phyloP scores from a whole-genome alignment of 2,329 filamentous ascomycete species.

The Fusarium albosuccineum region DNA sequence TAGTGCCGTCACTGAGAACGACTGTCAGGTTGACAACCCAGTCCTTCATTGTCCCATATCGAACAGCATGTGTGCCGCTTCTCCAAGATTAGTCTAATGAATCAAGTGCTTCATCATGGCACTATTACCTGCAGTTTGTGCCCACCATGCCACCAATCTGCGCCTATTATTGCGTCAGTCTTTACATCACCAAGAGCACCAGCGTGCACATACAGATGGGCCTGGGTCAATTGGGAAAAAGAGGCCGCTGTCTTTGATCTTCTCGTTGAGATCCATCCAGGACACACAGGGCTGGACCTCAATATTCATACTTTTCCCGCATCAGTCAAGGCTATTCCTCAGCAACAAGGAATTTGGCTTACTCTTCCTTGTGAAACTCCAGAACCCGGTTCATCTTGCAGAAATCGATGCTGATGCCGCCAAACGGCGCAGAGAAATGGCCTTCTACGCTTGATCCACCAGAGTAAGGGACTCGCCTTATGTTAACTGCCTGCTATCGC shows the following conservation, averaged over 20 bases:
- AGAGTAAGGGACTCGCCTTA: slow-evolving; percentile 64
- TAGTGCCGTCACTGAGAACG: neutral
- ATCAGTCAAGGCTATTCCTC: too few relatives aligned
- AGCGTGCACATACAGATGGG: neutral
- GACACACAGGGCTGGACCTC: neutral
- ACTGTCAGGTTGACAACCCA: neutral
- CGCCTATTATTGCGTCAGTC: neutral
- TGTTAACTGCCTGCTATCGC: too few relatives aligned
- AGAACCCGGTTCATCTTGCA: neutral
- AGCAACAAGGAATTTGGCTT: too few relatives aligned
- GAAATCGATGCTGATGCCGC: neutral
- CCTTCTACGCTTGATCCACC: neutral
- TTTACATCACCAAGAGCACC: too few relatives aligned
- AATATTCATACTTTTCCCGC: too few relatives aligned
- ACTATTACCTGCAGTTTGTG: neutral
- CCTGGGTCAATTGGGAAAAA: neutral
- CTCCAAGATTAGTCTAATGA: too few relatives aligned
- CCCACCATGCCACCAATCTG: slow-evolving; percentile 2
- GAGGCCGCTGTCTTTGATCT: neutral
- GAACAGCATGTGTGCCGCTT: neutral
- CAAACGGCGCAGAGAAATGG: neutral
- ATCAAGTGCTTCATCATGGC: too few relatives aligned
- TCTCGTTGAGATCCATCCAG: neutral
- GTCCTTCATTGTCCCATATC: neutral
- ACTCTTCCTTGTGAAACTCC: neutral